Base-by-base conservation (phyloP, 2,329 filamentous ascomycete species). In the Xylariaceae sp. region DNA sequence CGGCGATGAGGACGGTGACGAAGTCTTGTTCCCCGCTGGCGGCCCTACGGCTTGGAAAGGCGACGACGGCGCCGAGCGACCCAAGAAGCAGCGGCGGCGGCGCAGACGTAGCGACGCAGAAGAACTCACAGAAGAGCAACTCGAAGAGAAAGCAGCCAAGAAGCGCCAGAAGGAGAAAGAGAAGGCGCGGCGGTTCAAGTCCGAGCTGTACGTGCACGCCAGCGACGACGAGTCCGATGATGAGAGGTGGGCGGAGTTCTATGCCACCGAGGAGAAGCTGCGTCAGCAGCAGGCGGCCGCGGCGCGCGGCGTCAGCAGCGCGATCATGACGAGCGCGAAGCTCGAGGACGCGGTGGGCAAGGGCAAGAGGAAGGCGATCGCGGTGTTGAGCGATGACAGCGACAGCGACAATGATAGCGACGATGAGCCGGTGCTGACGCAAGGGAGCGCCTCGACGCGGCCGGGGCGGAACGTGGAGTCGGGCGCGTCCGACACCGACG, bases 221-320 rank as follows among this genome's bases (percentile, higher is more conserved):
- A 89, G 85, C 51, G 93, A 97, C 59, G 93, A 97, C 39, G 89
- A 95, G 52, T 83, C 78, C n/a, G 89, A 95, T 56, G 81, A 77
- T 26, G 88, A 89, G 13, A 64, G 70, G 61, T 61, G 57, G 57
- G 48, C 53, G 17, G 80, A 78, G 16, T 96, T 96, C 65, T 96
- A 91, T 64, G 81, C 76, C 2, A 74, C 78, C 13, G 90, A 96
- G 64, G 81, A 83, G 61, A 64, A 62, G 13, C 72, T 84, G 45
- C 72, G 86, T 37, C 73, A 79, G 49, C 75, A 75, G 36, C 67
- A 70, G 16, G 67, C 64, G 39, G 60, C 61, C 12, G 64, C 62
- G 1, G 66, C 62, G 2, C 41, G 15, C 6, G 30, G 30, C 13
- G 4, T 32, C 6, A 32, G 30, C 30, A 32, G 7, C 13, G 16